These are phyloP conservation scores for Vitis vinifera DNA, from an alignment of 164 flowering plant genomes.

Conservation along the genomic window DNA sequence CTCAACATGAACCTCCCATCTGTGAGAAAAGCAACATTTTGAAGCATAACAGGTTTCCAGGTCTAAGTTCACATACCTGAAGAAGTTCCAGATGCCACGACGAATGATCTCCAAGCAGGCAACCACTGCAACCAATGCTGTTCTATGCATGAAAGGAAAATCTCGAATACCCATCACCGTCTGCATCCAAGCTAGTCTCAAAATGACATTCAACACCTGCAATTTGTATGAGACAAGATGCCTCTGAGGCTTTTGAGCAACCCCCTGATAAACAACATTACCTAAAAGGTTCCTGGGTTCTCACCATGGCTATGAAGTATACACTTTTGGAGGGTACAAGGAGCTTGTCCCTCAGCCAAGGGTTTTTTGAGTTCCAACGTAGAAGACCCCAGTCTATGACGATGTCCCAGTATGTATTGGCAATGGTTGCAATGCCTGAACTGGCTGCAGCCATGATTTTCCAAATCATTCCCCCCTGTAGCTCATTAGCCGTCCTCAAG, in stretches of 20 bases:
- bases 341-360: conserved; percentile 54
- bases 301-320: conserved; percentile 48
- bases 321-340: conserved; percentile 28
- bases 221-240: not conserved
- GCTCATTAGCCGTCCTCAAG: conserved; percentile 26
- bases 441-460: conserved; percentile 25
- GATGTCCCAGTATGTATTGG: conserved; percentile 45
- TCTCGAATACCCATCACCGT: conserved; percentile 34
- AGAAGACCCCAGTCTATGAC: conserved; percentile 56
- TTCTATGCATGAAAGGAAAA: conserved; percentile 19
- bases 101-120: conserved; percentile 20
- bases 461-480: conserved; percentile 17
- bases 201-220: conserved; percentile 45
- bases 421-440: conserved; percentile 35
- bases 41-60: no score
- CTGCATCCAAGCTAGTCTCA: conserved; percentile 61
- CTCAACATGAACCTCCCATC: no score
- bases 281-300: not conserved
- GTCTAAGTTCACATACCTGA: conserved; percentile 7
- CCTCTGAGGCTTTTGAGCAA: no score
- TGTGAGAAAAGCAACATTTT: no score
- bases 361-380: conserved; percentile 30
- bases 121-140: conserved; percentile 11
- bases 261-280: not conserved
- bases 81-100: conserved; percentile 22